Conservation (phyloP, 352 stramenopile species). For the Phytophthora ramorum region DNA sequence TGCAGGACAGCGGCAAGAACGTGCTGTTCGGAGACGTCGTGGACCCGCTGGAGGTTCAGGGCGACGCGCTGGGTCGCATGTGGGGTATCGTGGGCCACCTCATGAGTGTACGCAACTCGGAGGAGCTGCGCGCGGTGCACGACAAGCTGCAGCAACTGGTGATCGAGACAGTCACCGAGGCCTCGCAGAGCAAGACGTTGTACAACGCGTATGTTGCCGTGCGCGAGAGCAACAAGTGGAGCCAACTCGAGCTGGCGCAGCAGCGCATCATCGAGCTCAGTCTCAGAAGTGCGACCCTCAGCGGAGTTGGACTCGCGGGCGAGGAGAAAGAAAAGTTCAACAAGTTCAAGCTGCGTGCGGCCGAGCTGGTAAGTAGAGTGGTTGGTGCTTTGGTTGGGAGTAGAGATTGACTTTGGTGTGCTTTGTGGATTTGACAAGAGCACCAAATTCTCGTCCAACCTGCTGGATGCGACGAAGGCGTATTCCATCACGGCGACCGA, state of each 20-base stretch:
- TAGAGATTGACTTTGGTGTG: background rate
- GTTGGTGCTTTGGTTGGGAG: background rate
- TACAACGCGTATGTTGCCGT: slow-evolving; percentile 92
- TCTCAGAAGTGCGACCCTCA: slow-evolving; percentile 90
- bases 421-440: slow-evolving; percentile 47
- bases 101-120: slow-evolving; percentile 97
- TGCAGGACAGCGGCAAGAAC: slow-evolving; percentile 28
- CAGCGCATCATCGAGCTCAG: slow-evolving; percentile 92
- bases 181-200: slow-evolving; percentile 93
- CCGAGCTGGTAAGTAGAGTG: slow-evolving; percentile 74
- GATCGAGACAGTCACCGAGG: slow-evolving; percentile 92
- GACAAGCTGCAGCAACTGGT: slow-evolving; percentile 94
- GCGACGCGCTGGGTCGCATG: slow-evolving; percentile 91
- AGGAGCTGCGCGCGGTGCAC: slow-evolving; percentile 94
- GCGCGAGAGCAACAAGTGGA: slow-evolving; percentile 68
- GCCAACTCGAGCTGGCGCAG: slow-evolving; percentile 59
- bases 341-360: slow-evolving; percentile 93
- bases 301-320: slow-evolving; percentile 94
- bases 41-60: slow-evolving; percentile 92
- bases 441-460: slow-evolving; percentile 97
- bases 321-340: slow-evolving; percentile 95
- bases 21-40: slow-evolving; percentile 90
- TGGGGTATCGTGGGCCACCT: slow-evolving; percentile 97
- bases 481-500: slow-evolving; percentile 92
- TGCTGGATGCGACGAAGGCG: slow-evolving; percentile 97